Conservation (phyloP, 2,329 filamentous ascomycete genomes). For the Alternaria angustiovoidea region DNA sequence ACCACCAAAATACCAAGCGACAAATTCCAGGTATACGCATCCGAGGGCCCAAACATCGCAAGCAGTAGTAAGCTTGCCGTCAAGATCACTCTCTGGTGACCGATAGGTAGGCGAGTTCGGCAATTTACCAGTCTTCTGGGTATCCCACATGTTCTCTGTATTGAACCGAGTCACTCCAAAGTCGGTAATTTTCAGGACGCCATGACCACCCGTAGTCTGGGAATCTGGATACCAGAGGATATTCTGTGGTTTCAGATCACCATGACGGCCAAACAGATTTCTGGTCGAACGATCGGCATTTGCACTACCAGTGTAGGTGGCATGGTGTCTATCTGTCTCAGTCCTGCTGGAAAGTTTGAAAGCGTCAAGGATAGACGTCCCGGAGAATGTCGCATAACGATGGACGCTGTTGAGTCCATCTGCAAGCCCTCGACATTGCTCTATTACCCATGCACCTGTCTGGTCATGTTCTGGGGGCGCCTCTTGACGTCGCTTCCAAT, state of each 20-base stretch:
- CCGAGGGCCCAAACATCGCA: slow-evolving; percentile 50
- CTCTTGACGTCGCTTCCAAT: neutral
- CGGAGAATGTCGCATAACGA: slow-evolving; percentile 6
- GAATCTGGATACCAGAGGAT: slow-evolving; percentile 42
- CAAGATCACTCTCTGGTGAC: slow-evolving; percentile 50
- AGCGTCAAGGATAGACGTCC: neutral
- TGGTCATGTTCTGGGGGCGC: neutral
- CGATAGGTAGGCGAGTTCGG: slow-evolving; percentile 43
- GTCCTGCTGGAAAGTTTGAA: neutral
- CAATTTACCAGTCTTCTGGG: neutral
- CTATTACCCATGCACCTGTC: neutral
- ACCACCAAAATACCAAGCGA: slow-evolving; percentile 34
- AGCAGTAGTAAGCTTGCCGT: slow-evolving; percentile 25
- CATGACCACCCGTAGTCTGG: slow-evolving; percentile 1
- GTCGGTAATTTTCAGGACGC: slow-evolving; percentile 44
- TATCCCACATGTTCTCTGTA: slow-evolving; percentile 5
- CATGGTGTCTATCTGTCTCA: neutral
- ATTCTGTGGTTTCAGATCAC: slow-evolving; percentile 50
- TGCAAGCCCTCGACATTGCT: neutral
- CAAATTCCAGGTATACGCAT: slow-evolving; percentile 41
- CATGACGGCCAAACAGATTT: slow-evolving; percentile 41
- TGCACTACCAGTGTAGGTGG: neutral
- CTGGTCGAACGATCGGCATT: neutral
- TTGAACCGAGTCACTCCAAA: slow-evolving; percentile 32
- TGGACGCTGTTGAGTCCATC: slow-evolving; percentile 8